A percentile compares a stretch with the other conserved stretches of the same genome.
Evolutionary conservation across 2,329 filamentous ascomycete genomes (phyloP).

Genomic region (Ascochyta koolunga): DNA sequence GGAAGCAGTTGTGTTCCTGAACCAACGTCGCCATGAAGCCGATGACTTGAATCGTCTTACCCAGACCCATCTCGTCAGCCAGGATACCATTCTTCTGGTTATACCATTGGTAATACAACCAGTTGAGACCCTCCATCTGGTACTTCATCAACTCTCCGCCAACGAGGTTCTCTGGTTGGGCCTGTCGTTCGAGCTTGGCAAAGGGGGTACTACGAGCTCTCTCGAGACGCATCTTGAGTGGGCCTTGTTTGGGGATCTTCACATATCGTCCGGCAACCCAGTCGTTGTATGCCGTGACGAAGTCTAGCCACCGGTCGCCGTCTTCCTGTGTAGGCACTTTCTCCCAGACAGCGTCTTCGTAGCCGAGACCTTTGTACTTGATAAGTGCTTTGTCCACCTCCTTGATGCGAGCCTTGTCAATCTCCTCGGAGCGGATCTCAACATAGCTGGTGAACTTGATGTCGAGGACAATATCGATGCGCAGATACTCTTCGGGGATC

Average conservation of each 20-base stretch:
- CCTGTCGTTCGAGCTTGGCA: slow-evolving; percentile 67
- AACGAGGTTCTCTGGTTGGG: slow-evolving; percentile 75
- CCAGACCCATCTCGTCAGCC: slow-evolving; percentile 97
- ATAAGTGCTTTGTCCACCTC: slow-evolving; percentile 77
- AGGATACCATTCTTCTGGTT: slow-evolving; percentile 83
- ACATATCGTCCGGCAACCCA: slow-evolving; percentile 83
- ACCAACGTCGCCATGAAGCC: slow-evolving; percentile 75
- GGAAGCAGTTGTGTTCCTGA: slow-evolving; percentile 73
- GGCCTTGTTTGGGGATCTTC: slow-evolving; percentile 58
- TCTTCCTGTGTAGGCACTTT: slow-evolving; percentile 71
- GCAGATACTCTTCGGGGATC: slow-evolving; percentile 83
- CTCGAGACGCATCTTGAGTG: slow-evolving; percentile 71
- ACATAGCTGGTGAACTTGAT: slow-evolving; percentile 70
- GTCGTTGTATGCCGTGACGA: slow-evolving; percentile 82
- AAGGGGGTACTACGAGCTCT: slow-evolving; percentile 72
- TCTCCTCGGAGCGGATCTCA: slow-evolving; percentile 66
- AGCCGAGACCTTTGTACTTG: slow-evolving; percentile 91
- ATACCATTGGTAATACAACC: slow-evolving; percentile 91
- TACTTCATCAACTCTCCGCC: slow-evolving; percentile 91
- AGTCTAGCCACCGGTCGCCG: slow-evolving; percentile 76
- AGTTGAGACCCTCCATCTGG: slow-evolving; percentile 91
- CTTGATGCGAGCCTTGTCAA: slow-evolving; percentile 73
- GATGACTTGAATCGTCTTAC: slow-evolving; percentile 95
- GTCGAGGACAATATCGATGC: slow-evolving; percentile 86
- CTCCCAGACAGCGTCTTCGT: slow-evolving; percentile 93